Base-by-base conservation (phyloP, 2,329 filamentous ascomycete genomes). In the Talaromyces sp. region DNA sequence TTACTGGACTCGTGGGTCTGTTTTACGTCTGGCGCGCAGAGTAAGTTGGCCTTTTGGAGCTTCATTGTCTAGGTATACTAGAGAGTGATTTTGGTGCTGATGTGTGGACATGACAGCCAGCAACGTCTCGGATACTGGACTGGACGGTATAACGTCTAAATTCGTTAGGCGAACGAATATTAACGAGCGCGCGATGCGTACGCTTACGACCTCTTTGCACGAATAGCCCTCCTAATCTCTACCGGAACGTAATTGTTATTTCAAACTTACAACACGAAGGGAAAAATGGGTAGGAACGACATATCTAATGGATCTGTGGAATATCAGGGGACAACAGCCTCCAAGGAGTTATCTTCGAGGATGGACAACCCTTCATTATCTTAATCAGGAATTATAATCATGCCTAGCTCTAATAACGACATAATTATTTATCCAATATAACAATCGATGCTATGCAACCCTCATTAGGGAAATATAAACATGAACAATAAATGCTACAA, bases 1-100 rank as follows among this genome's bases (percentile, higher is more conserved):
- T 58, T 6, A 58, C 59, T 29, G 55, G 59, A 8, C 21, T 55
- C 2, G 13, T 61, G 6, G 59, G 59, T 4, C 50, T 61, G 9
- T 61, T 58, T 41, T 32, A 58, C 29, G 32, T 61, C n/a, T 61
- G 59, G 59, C 59, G 55, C 27, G 38, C 55, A 13, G 59, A 61
- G 59, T 61, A 58, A 61, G 59, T 58, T 38, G 19, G 9, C 32
- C 27, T 24, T 49, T 49, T 49, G 43, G 43, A 24, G 24, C 35
- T 38, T n/a, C 35, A 38, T n/a, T 50, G 24, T 50, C 19, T 50
- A 24, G 19, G 17, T 38, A 38, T 8, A 24, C 13, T 50, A 2
- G 26, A 2, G 26, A 6, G 26, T 27, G 43, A 50, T 52, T 29
- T 19, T 52, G 13, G 11, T 52, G 17, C 49, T 52, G 24, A 52